phyloP scores from a whole-genome alignment of 1,284 basidiomycete genomes.

The Boletus smithii region DNA sequence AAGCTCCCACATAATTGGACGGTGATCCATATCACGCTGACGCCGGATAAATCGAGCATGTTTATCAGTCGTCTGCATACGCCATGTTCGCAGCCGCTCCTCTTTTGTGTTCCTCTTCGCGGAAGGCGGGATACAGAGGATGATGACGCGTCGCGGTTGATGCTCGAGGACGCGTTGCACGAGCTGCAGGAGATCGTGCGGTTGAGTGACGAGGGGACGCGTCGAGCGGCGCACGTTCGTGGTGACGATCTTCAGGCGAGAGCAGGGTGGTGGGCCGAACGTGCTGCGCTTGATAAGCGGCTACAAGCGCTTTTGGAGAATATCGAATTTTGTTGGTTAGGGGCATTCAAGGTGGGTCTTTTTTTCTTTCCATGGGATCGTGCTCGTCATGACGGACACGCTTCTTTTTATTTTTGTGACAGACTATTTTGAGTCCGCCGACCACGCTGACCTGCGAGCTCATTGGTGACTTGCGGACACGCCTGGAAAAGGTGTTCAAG shows the following conservation, averaged over 20 bases:
- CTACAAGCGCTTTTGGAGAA: slow-evolving; percentile 75
- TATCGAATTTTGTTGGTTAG: slow-evolving; percentile 95
- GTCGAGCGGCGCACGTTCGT: slow-evolving; percentile 68
- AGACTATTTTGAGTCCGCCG: slow-evolving; percentile 68
- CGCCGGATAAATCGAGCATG: slow-evolving; percentile 79
- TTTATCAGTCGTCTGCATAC: slow-evolving; percentile 80
- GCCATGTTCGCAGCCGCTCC: slow-evolving; percentile 54
- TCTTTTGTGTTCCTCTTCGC: slow-evolving; percentile 88
- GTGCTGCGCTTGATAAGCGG: slow-evolving; percentile 72
- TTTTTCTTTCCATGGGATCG: slow-evolving; percentile 11
- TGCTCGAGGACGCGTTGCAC: slow-evolving; percentile 68
- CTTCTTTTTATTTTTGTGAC: background rate
- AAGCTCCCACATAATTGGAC: slow-evolving; percentile 79
- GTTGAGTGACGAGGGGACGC: slow-evolving; percentile 74
- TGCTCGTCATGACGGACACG: too few species aligned
- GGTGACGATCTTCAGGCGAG: slow-evolving; percentile 62
- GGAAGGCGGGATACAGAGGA: slow-evolving; percentile 77
- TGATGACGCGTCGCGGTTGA: slow-evolving; percentile 67
- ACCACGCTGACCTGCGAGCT: slow-evolving; percentile 44
- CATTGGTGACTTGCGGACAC: slow-evolving; percentile 54
- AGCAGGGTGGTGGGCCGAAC: slow-evolving; percentile 82
- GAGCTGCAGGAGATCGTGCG: slow-evolving; percentile 81
- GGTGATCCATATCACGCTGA: slow-evolving; percentile 80
- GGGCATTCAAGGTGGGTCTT: slow-evolving; percentile 90
- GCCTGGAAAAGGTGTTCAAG: slow-evolving; percentile 75